Conservation (phyloP, 331 rosid species). For the Quercus lobata region DNA sequence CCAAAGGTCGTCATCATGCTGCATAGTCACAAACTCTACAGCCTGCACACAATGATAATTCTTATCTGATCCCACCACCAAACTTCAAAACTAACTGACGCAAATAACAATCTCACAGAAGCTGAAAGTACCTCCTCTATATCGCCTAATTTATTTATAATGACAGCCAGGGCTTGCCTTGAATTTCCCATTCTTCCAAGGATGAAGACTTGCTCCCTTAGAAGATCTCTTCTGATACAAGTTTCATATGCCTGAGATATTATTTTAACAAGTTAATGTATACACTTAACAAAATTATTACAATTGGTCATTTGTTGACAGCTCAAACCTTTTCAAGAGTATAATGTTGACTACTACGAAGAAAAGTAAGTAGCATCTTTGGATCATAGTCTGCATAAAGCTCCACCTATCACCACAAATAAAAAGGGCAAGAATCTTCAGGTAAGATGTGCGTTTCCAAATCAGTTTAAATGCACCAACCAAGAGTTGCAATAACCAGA, state of each 20-base stretch:
- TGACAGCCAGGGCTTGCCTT: slow-evolving; percentile 79
- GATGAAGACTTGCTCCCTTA: slow-evolving; percentile 91
- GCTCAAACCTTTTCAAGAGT: slow-evolving; percentile 87
- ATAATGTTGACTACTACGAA: slow-evolving; percentile 95
- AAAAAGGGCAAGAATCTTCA: slow-evolving; percentile 15
- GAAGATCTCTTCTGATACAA: slow-evolving; percentile 59
- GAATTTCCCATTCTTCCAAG: slow-evolving; percentile 98
- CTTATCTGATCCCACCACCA: not conserved
- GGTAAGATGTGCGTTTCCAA: not conserved
- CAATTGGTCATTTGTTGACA: slow-evolving; percentile 18
- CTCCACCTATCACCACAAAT: slow-evolving; percentile 65
- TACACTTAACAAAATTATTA: slow-evolving; percentile 10
- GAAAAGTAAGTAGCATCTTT: slow-evolving; percentile 92
- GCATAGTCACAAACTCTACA: slow-evolving; percentile 77
- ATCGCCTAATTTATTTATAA: slow-evolving; percentile 84
- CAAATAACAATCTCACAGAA: not conserved
- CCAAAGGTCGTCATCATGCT: slow-evolving; percentile 90
- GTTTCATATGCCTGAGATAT: slow-evolving; percentile 83
- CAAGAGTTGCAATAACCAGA: not conserved
- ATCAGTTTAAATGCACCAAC: not conserved
- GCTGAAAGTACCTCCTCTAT: slow-evolving; percentile 76
- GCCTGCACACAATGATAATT: slow-evolving; percentile 46
- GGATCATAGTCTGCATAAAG: slow-evolving; percentile 93
- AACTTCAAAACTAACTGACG: slow-evolving; percentile 13
- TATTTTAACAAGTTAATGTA: slow-evolving; percentile 19